Conservation (phyloP, 768 basidiomycete species). For the Lentinula edodes region DNA sequence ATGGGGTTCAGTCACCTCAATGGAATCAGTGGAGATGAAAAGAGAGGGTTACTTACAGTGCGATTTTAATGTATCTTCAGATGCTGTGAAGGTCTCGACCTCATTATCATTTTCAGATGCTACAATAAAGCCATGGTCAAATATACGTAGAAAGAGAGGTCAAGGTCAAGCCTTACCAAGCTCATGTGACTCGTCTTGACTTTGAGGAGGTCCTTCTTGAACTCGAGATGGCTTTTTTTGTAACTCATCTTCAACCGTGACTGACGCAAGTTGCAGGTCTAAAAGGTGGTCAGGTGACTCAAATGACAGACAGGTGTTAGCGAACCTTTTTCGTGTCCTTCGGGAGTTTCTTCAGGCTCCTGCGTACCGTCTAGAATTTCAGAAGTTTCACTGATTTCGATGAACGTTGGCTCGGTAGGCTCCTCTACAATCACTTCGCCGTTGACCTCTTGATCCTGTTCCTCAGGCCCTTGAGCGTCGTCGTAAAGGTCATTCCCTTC, state of each 20-base stretch:
- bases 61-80: neutral
- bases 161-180: neutral
- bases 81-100: neutral
- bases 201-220: neutral
- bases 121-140: neutral
- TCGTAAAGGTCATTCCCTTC: neutral
- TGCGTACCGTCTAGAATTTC: neutral
- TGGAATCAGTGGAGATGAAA: neutral
- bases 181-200: neutral
- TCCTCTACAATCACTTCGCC: neutral
- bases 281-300: neutral
- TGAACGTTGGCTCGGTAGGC: neutral
- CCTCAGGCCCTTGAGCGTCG: neutral
- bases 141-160: neutral
- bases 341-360: conserved; percentile 5
- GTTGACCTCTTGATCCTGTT: conserved; percentile 9
- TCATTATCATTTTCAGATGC: neutral
- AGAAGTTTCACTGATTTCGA: neutral
- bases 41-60: neutral
- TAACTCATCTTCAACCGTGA: neutral
- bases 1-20: neutral
- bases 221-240: neutral
- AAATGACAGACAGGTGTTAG: neutral
- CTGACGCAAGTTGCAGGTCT: neutral
- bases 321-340: conserved; percentile 1